A percentile compares a stretch with the other conserved stretches of the same genome.
phyloP scores from a whole-genome alignment of 495 filamentous ascomycete species.

The Clavariopsis aquatica region DNA sequence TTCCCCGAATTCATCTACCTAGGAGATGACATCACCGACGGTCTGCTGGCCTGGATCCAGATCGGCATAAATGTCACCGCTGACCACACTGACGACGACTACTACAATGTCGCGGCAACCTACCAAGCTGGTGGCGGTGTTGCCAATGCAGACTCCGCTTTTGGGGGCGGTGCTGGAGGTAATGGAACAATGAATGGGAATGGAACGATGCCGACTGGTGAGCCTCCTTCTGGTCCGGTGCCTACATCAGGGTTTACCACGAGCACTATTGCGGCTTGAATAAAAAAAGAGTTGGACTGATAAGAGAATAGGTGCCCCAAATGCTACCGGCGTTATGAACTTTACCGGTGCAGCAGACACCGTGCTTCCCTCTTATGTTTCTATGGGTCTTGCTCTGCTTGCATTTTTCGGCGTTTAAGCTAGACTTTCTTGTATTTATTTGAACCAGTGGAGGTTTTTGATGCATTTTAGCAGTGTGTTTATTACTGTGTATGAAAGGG shows the following conservation, averaged over 20 bases:
- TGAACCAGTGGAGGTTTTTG: too few species aligned
- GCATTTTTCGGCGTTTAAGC: too few species aligned
- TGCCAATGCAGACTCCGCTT: conserved; percentile 1
- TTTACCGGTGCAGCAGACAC: too few species aligned
- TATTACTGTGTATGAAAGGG: too few species aligned
- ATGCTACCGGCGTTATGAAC: too few species aligned
- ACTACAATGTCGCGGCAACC: conserved; percentile 22
- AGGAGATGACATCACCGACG: conserved; percentile 52
- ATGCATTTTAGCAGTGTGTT: too few species aligned
- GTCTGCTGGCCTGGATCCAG: conserved; percentile 58
- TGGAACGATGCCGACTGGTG: conserved; percentile 16
- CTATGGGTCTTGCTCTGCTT: too few species aligned
- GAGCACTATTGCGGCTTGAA: not conserved
- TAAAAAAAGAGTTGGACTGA: not conserved
- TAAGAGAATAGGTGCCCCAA: not conserved
- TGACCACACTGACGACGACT: conserved; percentile 13
- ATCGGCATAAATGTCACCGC: conserved; percentile 52
- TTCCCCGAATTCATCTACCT: conserved; percentile 59
- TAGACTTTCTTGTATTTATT: too few species aligned
- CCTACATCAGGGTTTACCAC: not conserved
- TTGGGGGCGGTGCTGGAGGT: conserved; percentile 4
- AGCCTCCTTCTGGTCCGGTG: conserved; percentile 6
- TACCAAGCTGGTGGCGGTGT: conserved; percentile 14
- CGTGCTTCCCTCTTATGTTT: too few species aligned
- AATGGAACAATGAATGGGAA: not conserved